Evolutionary conservation across 2,329 filamentous ascomycete genomes (phyloP).

Genomic region (Exophiala viscosa): DNA sequence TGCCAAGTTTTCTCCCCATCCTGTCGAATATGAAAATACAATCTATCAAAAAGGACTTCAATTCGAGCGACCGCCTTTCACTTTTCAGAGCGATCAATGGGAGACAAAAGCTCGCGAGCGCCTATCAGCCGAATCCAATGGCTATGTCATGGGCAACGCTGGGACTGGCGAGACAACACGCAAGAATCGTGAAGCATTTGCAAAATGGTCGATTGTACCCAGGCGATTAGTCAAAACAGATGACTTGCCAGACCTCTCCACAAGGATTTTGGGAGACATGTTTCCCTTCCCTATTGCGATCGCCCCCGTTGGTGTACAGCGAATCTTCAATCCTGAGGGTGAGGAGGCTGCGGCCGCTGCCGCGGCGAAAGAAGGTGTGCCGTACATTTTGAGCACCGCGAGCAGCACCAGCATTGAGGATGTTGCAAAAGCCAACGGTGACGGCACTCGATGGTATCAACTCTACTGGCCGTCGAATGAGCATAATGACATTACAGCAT

Average conservation of each 20-base stretch:
- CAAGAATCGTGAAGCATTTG: slow-evolving; percentile 57
- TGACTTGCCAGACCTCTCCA: slow-evolving; percentile 44
- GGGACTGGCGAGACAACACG: slow-evolving; percentile 60
- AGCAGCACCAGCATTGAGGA: slow-evolving; percentile 62
- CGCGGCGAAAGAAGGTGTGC: slow-evolving; percentile 56
- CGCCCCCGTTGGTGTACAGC: slow-evolving; percentile 67
- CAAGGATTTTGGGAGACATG: slow-evolving; percentile 50
- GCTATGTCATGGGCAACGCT: slow-evolving; percentile 60
- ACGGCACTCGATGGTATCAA: slow-evolving; percentile 63
- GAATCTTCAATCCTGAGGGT: slow-evolving; percentile 60
- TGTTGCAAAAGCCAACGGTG: slow-evolving; percentile 55
- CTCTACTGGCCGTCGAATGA: slow-evolving; percentile 63
- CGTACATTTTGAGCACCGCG: slow-evolving; percentile 65
- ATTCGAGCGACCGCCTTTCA: slow-evolving; percentile 50
- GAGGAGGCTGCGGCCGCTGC: slow-evolving; percentile 61
- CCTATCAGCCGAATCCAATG: slow-evolving; percentile 50
- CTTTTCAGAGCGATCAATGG: slow-evolving; percentile 57
- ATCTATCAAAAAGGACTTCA: slow-evolving; percentile 55
- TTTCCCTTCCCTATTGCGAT: slow-evolving; percentile 57
- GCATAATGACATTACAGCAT: slow-evolving; percentile 61
- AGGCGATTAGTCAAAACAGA: slow-evolving; percentile 50
- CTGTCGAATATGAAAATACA: slow-evolving; percentile 39
- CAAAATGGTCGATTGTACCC: slow-evolving; percentile 38
- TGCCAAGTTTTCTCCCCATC: too few species aligned
- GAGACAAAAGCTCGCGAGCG: slow-evolving; percentile 52